Evolutionary conservation across 345 rosid genomes (phyloP).

Genomic region (Salix purpurea): DNA sequence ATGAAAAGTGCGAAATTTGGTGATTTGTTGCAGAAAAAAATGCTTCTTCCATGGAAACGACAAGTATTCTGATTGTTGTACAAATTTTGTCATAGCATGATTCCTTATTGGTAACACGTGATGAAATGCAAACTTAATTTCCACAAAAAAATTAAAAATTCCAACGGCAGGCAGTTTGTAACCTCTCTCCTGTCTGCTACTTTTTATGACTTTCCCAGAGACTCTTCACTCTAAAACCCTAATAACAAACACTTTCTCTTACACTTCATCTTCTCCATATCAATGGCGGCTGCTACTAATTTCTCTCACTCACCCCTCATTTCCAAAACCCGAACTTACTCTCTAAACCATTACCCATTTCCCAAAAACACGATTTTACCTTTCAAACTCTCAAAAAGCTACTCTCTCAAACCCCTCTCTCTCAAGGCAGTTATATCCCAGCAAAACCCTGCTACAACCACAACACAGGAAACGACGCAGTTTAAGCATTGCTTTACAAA

Average conservation of each 20-base stretch:
- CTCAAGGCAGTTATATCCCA: conserved; percentile 56
- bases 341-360: conserved; percentile 29
- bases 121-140: too few species aligned
- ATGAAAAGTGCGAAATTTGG: neutral
- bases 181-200: neutral
- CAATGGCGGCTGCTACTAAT: conserved; percentile 40
- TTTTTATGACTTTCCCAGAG: neutral
- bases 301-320: conserved; percentile 29
- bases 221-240: neutral
- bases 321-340: conserved; percentile 31
- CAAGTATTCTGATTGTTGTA: neutral
- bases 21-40: neutral
- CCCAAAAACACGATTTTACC: conserved; percentile 36
- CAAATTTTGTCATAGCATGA: neutral
- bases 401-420: conserved; percentile 36
- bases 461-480: conserved; percentile 21
- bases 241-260: neutral
- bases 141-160: too few species aligned
- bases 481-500: conserved; percentile 78
- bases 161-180: neutral
- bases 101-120: neutral
- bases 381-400: conserved; percentile 20
- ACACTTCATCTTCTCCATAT: neutral
- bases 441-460: conserved; percentile 30
- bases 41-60: neutral